Conservation (phyloP, 169 alveolate genomes). For the Plasmodium coatneyi region DNA sequence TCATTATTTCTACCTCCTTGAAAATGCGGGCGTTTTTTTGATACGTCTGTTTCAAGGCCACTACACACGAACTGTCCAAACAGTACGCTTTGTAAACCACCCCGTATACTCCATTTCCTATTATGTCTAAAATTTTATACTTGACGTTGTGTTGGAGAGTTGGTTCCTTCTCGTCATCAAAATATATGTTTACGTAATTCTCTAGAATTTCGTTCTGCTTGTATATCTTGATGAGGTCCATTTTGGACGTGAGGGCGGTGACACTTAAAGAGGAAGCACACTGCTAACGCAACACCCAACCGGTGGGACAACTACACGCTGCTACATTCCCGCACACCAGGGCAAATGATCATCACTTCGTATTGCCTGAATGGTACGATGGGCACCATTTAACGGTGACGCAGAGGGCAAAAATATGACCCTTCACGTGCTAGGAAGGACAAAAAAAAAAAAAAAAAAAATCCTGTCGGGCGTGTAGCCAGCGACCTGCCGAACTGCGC, state of each 20-base stretch:
- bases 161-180: conserved; percentile 41
- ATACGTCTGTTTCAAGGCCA: conserved; percentile 97
- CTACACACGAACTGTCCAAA: conserved; percentile 94
- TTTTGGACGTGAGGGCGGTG: neutral
- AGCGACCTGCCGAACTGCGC: neutral
- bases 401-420: neutral
- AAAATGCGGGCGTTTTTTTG: conserved; percentile 79
- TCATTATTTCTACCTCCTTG: conserved; percentile 87
- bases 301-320: neutral
- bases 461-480: neutral
- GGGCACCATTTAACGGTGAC: neutral
- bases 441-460: neutral
- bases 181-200: conserved; percentile 50
- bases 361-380: neutral
- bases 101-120: conserved; percentile 99
- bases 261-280: neutral
- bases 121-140: conserved; percentile 89
- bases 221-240: conserved; percentile 62
- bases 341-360: neutral
- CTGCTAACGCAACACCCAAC: neutral
- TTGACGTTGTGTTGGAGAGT: neutral
- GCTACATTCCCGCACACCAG: neutral
- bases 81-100: conserved; percentile 96
- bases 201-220: conserved; percentile 36
- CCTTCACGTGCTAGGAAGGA: neutral